These are phyloP conservation scores for Gastrolobium villosum DNA, from an alignment of 306 rosid genomes.

Conservation along the genomic window DNA sequence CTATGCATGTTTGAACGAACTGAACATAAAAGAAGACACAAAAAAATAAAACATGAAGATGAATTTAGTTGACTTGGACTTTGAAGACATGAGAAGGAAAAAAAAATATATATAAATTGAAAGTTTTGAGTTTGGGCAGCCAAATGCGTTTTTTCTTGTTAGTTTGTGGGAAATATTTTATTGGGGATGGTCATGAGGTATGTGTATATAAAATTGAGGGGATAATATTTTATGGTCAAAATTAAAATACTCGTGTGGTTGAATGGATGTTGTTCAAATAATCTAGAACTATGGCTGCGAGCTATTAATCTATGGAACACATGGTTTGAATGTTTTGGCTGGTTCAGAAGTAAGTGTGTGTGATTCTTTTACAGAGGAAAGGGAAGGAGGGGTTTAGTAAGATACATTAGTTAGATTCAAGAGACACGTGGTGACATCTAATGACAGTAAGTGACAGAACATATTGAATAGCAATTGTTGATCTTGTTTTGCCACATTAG, in stretches of 20 bases:
- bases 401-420: too few relatives aligned
- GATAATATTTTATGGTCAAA: slow-evolving; percentile 40
- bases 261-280: slow-evolving; percentile 45
- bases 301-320: slow-evolving; percentile 22
- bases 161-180: neutral
- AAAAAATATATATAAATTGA: neutral
- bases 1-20: neutral
- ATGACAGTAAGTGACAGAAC: neutral
- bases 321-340: slow-evolving; percentile 12
- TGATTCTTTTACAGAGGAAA: too few relatives aligned
- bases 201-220: slow-evolving; percentile 21
- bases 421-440: too few relatives aligned
- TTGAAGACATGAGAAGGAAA: slow-evolving; percentile 12
- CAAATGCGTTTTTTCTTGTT: neutral
- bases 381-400: too few relatives aligned
- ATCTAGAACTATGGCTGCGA: slow-evolving; percentile 28
- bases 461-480: neutral
- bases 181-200: neutral
- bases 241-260: neutral
- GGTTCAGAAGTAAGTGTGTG: slow-evolving; percentile 15
- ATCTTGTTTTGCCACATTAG: too few relatives aligned
- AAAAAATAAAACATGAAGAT: slow-evolving; percentile 13
- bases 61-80: slow-evolving; percentile 51
- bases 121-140: slow-evolving; percentile 39
- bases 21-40: neutral